phyloP scores from a whole-genome alignment of 345 rosid genomes.

The Melaleuca alternifolia region DNA sequence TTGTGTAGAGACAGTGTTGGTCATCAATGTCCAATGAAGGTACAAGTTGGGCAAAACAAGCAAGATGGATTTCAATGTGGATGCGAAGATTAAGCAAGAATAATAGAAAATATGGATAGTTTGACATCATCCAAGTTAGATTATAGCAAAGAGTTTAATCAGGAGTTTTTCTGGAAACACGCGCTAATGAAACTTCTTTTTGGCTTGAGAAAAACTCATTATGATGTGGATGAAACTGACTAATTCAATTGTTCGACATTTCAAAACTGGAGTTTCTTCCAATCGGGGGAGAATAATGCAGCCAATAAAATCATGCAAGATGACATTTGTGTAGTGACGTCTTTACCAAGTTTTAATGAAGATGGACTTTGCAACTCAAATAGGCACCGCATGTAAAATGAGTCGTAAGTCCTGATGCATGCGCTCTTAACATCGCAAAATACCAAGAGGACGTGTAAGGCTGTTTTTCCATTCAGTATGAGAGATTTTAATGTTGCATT shows the following conservation, averaged over 20 bases:
- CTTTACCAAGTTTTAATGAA: not conserved
- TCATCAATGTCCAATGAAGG: too few species aligned
- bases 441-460: not conserved
- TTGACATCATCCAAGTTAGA: too few species aligned
- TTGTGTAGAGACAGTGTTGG: not conserved
- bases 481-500: not conserved
- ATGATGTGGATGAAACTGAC: not conserved
- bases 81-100: too few species aligned
- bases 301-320: not conserved
- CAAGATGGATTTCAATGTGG: too few species aligned
- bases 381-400: not conserved
- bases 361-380: too few species aligned
- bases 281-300: not conserved
- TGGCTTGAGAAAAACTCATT: not conserved
- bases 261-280: not conserved
- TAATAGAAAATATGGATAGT: too few species aligned
- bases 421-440: not conserved
- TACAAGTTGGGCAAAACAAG: too few species aligned
- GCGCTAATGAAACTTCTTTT: not conserved
- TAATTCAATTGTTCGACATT: not conserved
- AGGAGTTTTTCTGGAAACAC: not conserved
- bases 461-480: not conserved
- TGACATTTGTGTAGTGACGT: not conserved
- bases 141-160: not conserved
- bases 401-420: not conserved